Evolutionary conservation across 2,329 filamentous ascomycete genomes (phyloP).

Genomic region (Teratosphaeria epicoccoides): DNA sequence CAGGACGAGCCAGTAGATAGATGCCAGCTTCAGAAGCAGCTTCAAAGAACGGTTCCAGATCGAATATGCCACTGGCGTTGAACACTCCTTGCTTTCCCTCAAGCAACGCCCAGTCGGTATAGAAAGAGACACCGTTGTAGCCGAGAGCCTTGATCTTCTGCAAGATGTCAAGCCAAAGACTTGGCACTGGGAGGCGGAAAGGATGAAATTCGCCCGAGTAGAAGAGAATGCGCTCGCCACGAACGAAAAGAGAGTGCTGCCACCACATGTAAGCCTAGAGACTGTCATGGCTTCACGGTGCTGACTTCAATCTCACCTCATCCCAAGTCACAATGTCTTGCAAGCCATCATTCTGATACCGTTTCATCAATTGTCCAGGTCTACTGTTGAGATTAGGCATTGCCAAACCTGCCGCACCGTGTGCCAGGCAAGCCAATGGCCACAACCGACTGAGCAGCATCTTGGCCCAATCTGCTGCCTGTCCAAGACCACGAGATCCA

Average conservation of each 20-base stretch:
- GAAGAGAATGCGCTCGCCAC: slow-evolving; percentile 58
- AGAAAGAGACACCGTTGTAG: slow-evolving; percentile 71
- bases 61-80: slow-evolving; percentile 60
- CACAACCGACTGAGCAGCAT: background rate
- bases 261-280: background rate
- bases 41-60: slow-evolving; percentile 63
- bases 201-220: slow-evolving; percentile 68
- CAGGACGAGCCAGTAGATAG: slow-evolving; percentile 54
- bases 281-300: background rate
- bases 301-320: background rate
- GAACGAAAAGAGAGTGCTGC: slow-evolving; percentile 54
- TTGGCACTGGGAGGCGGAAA: slow-evolving; percentile 51
- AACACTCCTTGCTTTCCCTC: slow-evolving; percentile 65
- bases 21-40: slow-evolving; percentile 63
- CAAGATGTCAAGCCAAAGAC: slow-evolving; percentile 61
- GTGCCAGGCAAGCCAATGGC: background rate
- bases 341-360: background rate
- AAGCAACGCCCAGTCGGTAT: slow-evolving; percentile 66
- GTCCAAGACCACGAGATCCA: too few species aligned
- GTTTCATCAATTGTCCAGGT: background rate
- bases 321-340: slow-evolving; percentile 1
- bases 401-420: background rate
- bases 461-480: background rate
- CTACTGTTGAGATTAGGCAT: background rate
- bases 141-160: slow-evolving; percentile 75